phyloP scores from a whole-genome alignment of 768 basidiomycete genomes.

The Tricholoma sp. region DNA sequence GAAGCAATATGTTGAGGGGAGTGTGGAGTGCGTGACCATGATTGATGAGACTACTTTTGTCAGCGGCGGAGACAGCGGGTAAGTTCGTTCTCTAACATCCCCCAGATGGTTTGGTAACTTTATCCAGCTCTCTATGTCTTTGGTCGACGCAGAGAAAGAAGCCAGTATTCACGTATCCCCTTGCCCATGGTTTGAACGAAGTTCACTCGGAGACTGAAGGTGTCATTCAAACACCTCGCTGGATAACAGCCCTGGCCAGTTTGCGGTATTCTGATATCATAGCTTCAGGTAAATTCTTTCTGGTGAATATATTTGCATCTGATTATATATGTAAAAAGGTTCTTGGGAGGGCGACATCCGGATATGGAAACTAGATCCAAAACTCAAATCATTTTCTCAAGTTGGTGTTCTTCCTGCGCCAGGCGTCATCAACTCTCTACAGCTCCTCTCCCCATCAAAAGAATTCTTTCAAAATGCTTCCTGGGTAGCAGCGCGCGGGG shows the following conservation, averaged over 20 bases:
- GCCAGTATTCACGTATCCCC: constrained; percentile 78
- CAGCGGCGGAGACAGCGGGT: constrained; percentile 97
- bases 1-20: constrained; percentile 78
- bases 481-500: constrained; percentile 22
- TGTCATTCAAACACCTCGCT: constrained; percentile 71
- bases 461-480: constrained; percentile 35
- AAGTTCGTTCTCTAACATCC: constrained; percentile 19
- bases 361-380: constrained; percentile 85
- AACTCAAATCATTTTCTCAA: constrained; percentile 70
- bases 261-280: constrained; percentile 89
- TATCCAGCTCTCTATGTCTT: constrained; percentile 77
- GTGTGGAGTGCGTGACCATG: constrained; percentile 90
- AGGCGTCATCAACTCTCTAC: constrained; percentile 89
- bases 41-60: constrained; percentile 91
- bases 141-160: constrained; percentile 96
- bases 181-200: constrained; percentile 86
- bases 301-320: not conserved
- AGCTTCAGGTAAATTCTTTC: constrained; percentile 59
- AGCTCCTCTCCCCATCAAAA: constrained; percentile 58
- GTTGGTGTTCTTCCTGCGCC: constrained; percentile 58
- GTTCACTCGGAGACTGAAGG: constrained; percentile 70
- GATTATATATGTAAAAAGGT: constrained; percentile 40
- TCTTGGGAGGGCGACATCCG: constrained; percentile 92
- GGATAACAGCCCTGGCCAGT: constrained; percentile 83
- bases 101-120: not conserved